A percentile compares a stretch with the other conserved stretches of the same genome.
Conservation (phyloP, 129 eudicot species). For the Chrysanthemum makinoi region DNA sequence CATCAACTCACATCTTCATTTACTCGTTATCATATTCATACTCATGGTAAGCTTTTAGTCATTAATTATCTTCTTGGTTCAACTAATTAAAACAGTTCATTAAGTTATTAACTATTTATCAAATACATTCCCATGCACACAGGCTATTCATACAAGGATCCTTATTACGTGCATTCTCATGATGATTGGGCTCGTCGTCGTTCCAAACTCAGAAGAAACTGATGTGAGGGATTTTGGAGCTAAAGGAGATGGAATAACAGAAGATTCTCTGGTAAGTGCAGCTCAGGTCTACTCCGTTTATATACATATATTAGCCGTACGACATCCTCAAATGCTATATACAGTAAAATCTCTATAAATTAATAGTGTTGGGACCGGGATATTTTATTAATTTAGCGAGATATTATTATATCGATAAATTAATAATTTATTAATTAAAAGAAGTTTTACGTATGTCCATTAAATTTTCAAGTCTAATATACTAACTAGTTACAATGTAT, state of each 20-base stretch:
- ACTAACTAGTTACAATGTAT: too few species aligned
- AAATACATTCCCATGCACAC: neutral
- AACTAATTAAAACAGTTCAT: neutral
- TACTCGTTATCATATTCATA: neutral
- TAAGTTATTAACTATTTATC: neutral
- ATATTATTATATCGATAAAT: too few species aligned
- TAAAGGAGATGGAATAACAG: conserved; percentile 29
- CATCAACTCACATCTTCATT: neutral
- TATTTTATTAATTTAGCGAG: too few species aligned
- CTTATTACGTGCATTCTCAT: conserved; percentile 6
- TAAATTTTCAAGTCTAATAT: too few species aligned
- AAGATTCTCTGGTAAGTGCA: conserved; percentile 13
- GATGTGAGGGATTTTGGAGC: conserved; percentile 37
- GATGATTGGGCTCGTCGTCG: neutral
- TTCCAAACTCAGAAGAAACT: neutral
- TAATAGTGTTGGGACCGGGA: too few species aligned
- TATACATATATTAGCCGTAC: too few species aligned
- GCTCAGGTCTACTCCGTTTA: too few species aligned
- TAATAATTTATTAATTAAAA: too few species aligned
- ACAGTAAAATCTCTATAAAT: too few species aligned
- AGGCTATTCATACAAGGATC: neutral
- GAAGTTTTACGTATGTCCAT: too few species aligned
- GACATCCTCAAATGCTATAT: neutral
- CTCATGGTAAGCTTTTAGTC: conserved; percentile 11
- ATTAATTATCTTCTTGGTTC: neutral